Evolutionary conservation across 805 yeast species (phyloP), one percentile per base, ranked within the genome.

Genomic region (Zygoascus bituminiphila): DNA sequence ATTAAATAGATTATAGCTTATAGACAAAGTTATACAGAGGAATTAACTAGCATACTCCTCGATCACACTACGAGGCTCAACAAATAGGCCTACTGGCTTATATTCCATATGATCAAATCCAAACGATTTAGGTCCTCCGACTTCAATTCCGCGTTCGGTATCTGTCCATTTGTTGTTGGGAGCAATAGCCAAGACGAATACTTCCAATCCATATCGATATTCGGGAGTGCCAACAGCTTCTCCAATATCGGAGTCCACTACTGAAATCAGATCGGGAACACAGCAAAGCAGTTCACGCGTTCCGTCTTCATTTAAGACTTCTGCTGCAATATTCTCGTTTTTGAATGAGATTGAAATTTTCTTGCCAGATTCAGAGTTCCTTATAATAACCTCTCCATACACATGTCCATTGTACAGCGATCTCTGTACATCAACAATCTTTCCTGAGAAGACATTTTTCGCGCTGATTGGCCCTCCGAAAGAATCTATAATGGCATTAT

Each of bases 141-240:
- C 55, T 25, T 58, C 59, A 8, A 73, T 22, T 0, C 69, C 77
- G 38, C 55, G 62, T 38, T 61, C 59, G 1, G 70, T 62, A 6
- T 29, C 33, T 25, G 61, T 61, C 71, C 75, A 69, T 49, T 61
- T 55, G 47, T 58, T 53, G 47, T 62, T 57, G 37, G 74, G 73
- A 4, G 74, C 65, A 47, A 70, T 60, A 2, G 59, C 74, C 19
- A 73, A 51, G 1, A 73, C 76, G 59, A 68, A 69, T 14, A 72
- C 76, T 35, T 67, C 46, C 44, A 73, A 49, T 4, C 77, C 76
- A 53, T 72, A 72, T 37, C 75, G 55, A 54, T 71, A 73, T 33
- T 73, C 77, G n/a, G 70, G 74, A 1, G 75, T 72, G 7, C 76
- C 76, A 9, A 72, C 67, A 12, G 75, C 75, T 48, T 70, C 75